These are phyloP conservation scores for Pichia sporocuriosa DNA, from an alignment of 805 yeast genomes.

Conservation along the genomic window DNA sequence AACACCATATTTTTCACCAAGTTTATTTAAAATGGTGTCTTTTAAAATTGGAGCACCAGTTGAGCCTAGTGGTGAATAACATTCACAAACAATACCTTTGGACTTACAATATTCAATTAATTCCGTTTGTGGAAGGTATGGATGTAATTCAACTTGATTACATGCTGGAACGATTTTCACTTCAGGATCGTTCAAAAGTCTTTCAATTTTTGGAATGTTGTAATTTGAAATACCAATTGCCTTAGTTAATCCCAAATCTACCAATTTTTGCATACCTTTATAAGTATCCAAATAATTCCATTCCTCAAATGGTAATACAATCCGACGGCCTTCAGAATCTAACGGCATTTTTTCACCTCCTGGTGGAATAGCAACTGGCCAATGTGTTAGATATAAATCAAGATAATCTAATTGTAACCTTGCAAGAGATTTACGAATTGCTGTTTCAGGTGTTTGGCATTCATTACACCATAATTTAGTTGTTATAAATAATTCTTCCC, in stretches of 20 bases:
- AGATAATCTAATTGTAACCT: constrained; percentile 68
- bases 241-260: constrained; percentile 33
- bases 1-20: constrained; percentile 39
- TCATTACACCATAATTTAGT: constrained; percentile 61
- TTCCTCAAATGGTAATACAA: constrained; percentile 26
- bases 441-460: constrained; percentile 43
- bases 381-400: constrained; percentile 73
- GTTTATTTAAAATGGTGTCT: constrained; percentile 35
- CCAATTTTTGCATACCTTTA: constrained; percentile 53
- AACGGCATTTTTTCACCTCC: constrained; percentile 28
- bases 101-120: constrained; percentile 44
- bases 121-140: constrained; percentile 57
- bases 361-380: constrained; percentile 52
- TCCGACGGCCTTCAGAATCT: constrained; percentile 23
- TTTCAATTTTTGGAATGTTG: constrained; percentile 44
- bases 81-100: constrained; percentile 55
- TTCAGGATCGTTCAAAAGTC: constrained; percentile 41
- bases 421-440: constrained; percentile 51
- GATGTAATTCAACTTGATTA: constrained; percentile 56
- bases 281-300: constrained; percentile 50
- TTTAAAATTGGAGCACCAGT: constrained; percentile 45
- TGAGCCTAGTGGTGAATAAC: constrained; percentile 75
- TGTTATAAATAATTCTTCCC: constrained; percentile 62
- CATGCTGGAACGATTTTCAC: constrained; percentile 51
- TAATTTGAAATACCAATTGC: constrained; percentile 75